These are phyloP conservation scores for Paecilomyces dactylethromorphus DNA, from an alignment of 2,329 filamentous ascomycete species.

Conservation along the genomic window DNA sequence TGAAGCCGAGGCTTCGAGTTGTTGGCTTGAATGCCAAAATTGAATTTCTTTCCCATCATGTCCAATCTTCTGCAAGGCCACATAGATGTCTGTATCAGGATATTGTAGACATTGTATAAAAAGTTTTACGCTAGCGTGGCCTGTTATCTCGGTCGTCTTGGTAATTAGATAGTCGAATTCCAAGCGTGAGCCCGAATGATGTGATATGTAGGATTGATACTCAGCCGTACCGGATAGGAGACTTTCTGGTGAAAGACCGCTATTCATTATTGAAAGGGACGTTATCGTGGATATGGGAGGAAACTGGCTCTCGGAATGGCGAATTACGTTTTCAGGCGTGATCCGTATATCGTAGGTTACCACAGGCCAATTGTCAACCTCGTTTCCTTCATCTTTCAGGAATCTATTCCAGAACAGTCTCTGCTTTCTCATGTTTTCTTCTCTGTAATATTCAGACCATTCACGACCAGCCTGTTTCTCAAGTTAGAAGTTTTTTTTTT, in stretches of 20 bases:
- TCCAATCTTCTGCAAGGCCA: neutral
- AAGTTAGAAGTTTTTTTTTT: neutral
- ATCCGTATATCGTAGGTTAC: neutral
- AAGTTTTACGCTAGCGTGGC: neutral
- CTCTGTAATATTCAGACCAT: neutral
- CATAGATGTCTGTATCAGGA: neutral
- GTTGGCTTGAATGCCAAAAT: neutral
- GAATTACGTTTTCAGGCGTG: neutral
- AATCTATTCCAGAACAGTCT: neutral
- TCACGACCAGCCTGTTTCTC: neutral
- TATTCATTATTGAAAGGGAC: neutral
- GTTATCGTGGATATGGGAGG: neutral
- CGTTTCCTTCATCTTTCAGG: neutral
- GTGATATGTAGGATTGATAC: neutral
- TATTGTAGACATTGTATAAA: neutral
- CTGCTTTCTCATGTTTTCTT: neutral
- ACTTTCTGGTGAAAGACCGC: neutral
- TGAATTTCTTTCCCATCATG: neutral
- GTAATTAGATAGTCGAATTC: too few species aligned
- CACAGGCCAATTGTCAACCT: neutral
- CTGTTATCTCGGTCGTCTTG: neutral
- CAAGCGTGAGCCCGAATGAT: too few species aligned
- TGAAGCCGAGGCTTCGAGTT: neutral
- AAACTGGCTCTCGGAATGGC: neutral
- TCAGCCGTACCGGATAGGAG: neutral